Conservation (phyloP, 768 basidiomycete genomes). For the Russula olivacea region DNA sequence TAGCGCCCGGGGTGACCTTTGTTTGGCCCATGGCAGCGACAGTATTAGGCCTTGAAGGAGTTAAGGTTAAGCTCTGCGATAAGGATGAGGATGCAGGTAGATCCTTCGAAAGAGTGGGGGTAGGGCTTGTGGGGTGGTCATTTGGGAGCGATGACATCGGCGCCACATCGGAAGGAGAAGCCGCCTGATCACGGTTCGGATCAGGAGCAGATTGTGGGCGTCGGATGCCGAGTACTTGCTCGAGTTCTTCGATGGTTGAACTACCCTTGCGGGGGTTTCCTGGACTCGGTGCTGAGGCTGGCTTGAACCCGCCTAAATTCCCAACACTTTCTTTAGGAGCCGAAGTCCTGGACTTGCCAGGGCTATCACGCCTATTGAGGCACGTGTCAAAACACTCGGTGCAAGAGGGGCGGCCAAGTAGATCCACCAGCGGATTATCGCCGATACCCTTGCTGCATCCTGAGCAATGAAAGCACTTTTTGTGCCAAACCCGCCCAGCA, state of each 20-base stretch:
- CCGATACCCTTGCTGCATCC: conserved; percentile 71
- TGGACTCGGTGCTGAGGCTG: conserved; percentile 25
- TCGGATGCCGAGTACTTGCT: conserved; percentile 31
- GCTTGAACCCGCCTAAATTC: conserved; percentile 44
- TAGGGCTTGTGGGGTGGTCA: neutral
- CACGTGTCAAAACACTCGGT: conserved; percentile 76
- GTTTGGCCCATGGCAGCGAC: conserved; percentile 5
- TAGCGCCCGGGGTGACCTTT: conserved; percentile 43
- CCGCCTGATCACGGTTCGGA: conserved; percentile 14
- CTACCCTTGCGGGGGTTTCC: conserved; percentile 30
- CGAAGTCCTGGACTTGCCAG: conserved; percentile 32
- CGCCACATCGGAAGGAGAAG: neutral
- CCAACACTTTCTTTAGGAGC: conserved; percentile 31
- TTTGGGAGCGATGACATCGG: neutral
- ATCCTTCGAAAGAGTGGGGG: neutral
- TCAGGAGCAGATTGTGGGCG: conserved; percentile 28
- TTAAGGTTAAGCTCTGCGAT: conserved; percentile 3
- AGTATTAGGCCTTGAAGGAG: neutral
- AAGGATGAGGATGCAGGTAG: neutral
- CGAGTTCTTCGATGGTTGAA: conserved; percentile 34
- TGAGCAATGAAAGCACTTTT: conserved; percentile 69
- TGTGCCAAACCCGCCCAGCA: conserved; percentile 71
- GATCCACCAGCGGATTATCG: conserved; percentile 70
- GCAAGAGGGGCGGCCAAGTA: conserved; percentile 77
- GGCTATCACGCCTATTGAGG: conserved; percentile 42